Base-by-base conservation (phyloP, 129 eudicot genomes). In the Mikania micrantha region DNA sequence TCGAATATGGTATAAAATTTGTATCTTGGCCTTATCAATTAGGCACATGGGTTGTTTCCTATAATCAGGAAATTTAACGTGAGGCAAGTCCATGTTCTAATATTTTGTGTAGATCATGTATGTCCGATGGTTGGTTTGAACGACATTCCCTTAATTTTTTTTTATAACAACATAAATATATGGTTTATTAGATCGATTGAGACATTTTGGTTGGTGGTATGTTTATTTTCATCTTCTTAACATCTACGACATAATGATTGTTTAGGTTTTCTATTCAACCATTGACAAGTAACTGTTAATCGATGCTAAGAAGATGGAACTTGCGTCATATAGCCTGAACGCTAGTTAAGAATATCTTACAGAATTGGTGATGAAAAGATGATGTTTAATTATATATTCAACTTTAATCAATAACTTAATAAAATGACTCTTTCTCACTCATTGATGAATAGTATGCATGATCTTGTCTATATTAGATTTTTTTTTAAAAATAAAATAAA, bases 11-110 rank as follows among this genome's bases (percentile, higher is more conserved):
- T 44, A 73, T 75, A 7, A 67, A 25, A 29, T 47, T 13, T 36
- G 53, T 60, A 67, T 68, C 9, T 75, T 59, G 63, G 48, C 25
- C 25, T 44, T 52, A 58, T 47, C 74, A 68, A 75, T 67, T 75
- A 59, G 69, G 62, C 80, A 75, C 80, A 68, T 75, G 80, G 80
- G 70, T 36, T 75, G 80, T 68, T 75, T 75, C 75, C 75, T 48
- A 47, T 68, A 50, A 75, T 38, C 64, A 60, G 70, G 72, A 66
- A 25, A 57, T 67, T 75, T 68, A 75, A 68, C 80, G 74, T 74
- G 74, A 67, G 52, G 29, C 69, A 75, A 36, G 75, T 68, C 45
- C 45, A 67, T 75, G 80, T 68, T 22, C 64, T 47, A 45, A 45
- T 39, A 52, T 13, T 68, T n/a, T 60, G 64, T 36, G 48, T 32